Evolutionary conservation across 179 eudicot genomes (phyloP).

Genomic region (Vitellaria paradoxa): DNA sequence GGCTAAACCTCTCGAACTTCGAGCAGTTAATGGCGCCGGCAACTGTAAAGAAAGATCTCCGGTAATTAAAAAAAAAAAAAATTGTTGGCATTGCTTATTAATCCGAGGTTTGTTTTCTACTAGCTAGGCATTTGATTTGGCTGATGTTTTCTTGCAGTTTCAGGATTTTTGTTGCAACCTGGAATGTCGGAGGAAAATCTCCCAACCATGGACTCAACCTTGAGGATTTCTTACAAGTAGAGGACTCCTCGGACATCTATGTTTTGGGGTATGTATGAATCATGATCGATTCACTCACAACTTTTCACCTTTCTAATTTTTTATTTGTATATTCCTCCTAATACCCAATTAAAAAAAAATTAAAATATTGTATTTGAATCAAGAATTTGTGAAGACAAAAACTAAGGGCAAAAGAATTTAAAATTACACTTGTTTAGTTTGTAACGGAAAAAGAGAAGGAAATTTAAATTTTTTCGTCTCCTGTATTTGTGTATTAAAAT

Average conservation of each 20-base stretch:
- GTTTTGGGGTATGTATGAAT: conserved; percentile 60
- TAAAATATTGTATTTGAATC: background rate
- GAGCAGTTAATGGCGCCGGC: conserved; percentile 43
- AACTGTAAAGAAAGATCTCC: conserved; percentile 41
- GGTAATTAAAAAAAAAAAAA: conserved; percentile 32
- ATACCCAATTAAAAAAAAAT: background rate
- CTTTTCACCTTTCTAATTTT: too few species aligned
- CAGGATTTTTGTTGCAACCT: conserved; percentile 80
- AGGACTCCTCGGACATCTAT: conserved; percentile 73
- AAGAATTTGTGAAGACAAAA: too few species aligned
- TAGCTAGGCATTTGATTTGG: background rate
- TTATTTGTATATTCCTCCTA: background rate
- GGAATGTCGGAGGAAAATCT: conserved; percentile 93
- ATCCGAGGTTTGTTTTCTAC: background rate
- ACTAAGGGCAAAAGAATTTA: too few species aligned
- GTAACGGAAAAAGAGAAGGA: background rate
- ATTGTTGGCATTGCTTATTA: background rate
- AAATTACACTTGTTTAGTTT: background rate
- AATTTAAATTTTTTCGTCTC: background rate
- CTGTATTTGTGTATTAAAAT: too few species aligned
- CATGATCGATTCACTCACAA: too few species aligned
- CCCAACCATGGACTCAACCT: conserved; percentile 63
- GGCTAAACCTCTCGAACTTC: conserved; percentile 42
- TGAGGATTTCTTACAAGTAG: conserved; percentile 77
- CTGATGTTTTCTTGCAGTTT: conserved; percentile 11